Percentiles rank a stretch among this genome's conserved stretches.
phyloP scores from a whole-genome alignment of 768 basidiomycete species.

The Trametes cinnabarina region DNA sequence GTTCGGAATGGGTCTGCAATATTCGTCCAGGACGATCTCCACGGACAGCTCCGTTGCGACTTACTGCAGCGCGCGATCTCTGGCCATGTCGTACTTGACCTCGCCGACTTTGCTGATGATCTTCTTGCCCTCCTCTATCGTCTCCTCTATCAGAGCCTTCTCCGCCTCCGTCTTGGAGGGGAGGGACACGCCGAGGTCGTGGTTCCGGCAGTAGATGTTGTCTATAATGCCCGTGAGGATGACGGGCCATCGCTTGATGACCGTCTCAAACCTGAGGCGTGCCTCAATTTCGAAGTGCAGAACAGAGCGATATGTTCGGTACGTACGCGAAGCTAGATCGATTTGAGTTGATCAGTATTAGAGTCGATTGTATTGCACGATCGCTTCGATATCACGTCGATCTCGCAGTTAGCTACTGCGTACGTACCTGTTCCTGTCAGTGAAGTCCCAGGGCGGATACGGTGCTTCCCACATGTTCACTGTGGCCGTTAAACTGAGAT shows the following conservation, averaged over 20 bases:
- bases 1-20: conserved; percentile 69
- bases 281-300: background rate
- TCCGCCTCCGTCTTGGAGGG: conserved; percentile 22
- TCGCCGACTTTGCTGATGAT: conserved; percentile 73
- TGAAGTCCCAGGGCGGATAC: conserved; percentile 72
- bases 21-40: too few relatives aligned
- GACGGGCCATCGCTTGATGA: conserved; percentile 76
- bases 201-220: conserved; percentile 66
- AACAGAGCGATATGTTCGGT: background rate
- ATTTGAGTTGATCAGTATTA: background rate
- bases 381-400: conserved; percentile 1
- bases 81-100: conserved; percentile 87
- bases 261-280: conserved; percentile 65
- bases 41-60: background rate
- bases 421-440: conserved; percentile 59
- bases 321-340: conserved; percentile 62
- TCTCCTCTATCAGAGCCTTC: conserved; percentile 33
- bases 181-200: conserved; percentile 47
- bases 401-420: background rate
- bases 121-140: conserved; percentile 70
- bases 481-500: too few relatives aligned
- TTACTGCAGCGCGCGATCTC: conserved; percentile 71
- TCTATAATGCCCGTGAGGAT: conserved; percentile 84
- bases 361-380: too few relatives aligned
- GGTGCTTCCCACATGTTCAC: conserved; percentile 48